Base-by-base conservation (phyloP, 2,329 filamentous ascomycete genomes). In the Emergomyces pasteurianus region DNA sequence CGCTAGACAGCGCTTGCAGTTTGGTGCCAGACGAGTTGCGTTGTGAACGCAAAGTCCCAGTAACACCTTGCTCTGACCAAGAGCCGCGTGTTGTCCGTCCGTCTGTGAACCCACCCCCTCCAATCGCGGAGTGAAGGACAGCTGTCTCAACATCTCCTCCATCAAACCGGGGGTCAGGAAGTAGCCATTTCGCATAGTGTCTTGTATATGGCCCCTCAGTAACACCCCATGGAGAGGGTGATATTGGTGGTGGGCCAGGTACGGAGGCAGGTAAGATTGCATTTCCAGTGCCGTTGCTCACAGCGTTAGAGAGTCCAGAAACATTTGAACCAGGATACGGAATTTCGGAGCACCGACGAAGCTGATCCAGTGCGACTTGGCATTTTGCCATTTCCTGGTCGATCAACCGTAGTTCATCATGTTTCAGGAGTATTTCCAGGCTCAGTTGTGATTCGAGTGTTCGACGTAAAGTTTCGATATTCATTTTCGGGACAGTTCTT, bases 381-480 rank as follows among this genome's bases (percentile, higher is more conserved):
- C 92, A 96, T 78, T 96, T 97, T 65, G 90, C 92, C 65, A 97
- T 82, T 77, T 97, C 94, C 75, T 96, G 91, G 71, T 97, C 90
- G 73, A 97, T 96, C 67, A 96, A 81, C 61, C 92, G 89, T 62
- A 97, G 78, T 78, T 99, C 94, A 69, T 94, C 86, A 75, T 99
- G 94, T 80, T 96, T 97, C 72, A 95, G 78, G 65, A 97, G 78
- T 59, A 97, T 92, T 77, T 96, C 92, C 66, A 94, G 83, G 69
- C 91, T 89, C 73, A 97, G 87, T 75, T 96, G 89, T 64, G 90
- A 86, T 71, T 91, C 87, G 71, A 97, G 88, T 42, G 83, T 82
- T 67, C 92, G 86, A 70, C 84, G 84, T 64, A 87, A 81, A 61
- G 77, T 78, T 43, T 86, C 68, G 26, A 68, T 61, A 59, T 73